These are phyloP conservation scores for Dothiorella sarmentorum DNA, from an alignment of 2,329 filamentous ascomycete species.

Conservation along the genomic window DNA sequence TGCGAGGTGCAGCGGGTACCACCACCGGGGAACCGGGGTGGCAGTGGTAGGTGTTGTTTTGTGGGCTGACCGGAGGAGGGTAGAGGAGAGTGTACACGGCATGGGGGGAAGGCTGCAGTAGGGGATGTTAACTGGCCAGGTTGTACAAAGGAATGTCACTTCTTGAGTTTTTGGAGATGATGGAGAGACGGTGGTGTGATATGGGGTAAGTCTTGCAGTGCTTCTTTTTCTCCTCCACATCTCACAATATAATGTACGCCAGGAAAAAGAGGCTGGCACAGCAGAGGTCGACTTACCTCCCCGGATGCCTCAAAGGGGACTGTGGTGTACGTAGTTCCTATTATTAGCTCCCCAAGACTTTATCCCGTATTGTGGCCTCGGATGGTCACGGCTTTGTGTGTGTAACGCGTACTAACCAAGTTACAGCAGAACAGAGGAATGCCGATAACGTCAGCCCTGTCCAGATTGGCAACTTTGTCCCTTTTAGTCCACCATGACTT, in stretches of 20 bases:
- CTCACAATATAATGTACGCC: background rate
- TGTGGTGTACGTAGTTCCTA: background rate
- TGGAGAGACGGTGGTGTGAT: slow-evolving; percentile 3
- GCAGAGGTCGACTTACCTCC: background rate
- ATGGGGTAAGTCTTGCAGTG: background rate
- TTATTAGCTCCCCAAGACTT: background rate
- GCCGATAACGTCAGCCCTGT: background rate
- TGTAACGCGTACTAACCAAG: background rate
- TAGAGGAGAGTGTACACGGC: background rate
- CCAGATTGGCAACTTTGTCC: background rate
- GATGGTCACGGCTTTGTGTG: background rate
- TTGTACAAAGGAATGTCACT: background rate
- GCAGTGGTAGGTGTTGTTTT: background rate
- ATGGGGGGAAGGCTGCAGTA: background rate
- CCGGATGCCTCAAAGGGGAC: background rate
- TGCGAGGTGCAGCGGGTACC: background rate
- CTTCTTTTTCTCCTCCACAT: background rate
- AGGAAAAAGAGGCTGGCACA: background rate
- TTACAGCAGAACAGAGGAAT: background rate
- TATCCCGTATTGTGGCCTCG: background rate
- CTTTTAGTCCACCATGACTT: background rate
- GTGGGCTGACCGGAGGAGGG: background rate
- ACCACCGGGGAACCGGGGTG: too few relatives aligned
- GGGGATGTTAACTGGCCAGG: background rate
- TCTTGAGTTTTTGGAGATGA: background rate